A percentile compares a stretch with the other conserved stretches of the same genome.
phyloP scores from a whole-genome alignment of 2,329 filamentous ascomycete genomes.

The Alternaria novae-zelandiae region DNA sequence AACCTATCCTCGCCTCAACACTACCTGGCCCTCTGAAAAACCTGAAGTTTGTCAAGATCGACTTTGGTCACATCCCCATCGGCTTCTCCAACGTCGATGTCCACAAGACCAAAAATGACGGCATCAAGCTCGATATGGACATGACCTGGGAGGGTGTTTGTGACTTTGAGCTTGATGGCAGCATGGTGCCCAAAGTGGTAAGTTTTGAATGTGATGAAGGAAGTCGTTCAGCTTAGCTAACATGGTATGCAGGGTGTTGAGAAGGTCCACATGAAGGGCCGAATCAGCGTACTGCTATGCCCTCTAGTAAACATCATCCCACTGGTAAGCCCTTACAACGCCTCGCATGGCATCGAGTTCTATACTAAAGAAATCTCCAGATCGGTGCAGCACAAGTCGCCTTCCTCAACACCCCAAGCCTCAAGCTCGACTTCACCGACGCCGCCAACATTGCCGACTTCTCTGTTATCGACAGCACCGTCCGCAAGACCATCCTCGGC shows the following conservation, averaged over 20 bases:
- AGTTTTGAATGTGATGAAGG: background rate
- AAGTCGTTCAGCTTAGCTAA: background rate
- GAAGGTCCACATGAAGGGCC: constrained; percentile 53
- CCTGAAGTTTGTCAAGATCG: constrained; percentile 55
- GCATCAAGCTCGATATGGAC: constrained; percentile 59
- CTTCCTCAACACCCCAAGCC: constrained; percentile 57
- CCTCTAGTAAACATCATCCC: constrained; percentile 57
- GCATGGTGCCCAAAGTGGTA: constrained; percentile 54
- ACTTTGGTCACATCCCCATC: constrained; percentile 54
- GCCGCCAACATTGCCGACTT: constrained; percentile 55
- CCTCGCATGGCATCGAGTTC: background rate
- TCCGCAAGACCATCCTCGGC: constrained; percentile 55
- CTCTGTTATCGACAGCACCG: constrained; percentile 49
- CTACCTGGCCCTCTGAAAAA: constrained; percentile 54
- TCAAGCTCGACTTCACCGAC: constrained; percentile 57
- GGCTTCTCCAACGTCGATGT: constrained; percentile 53
- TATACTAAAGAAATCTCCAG: constrained; percentile 32
- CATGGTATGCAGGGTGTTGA: constrained; percentile 51
- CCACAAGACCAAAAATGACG: constrained; percentile 52
- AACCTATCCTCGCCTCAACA: constrained; percentile 57
- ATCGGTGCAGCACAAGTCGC: constrained; percentile 58
- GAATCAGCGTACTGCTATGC: constrained; percentile 53
- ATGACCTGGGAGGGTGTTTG: constrained; percentile 55
- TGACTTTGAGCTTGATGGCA: constrained; percentile 57
- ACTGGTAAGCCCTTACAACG: constrained; percentile 41